Evolutionary conservation across 768 basidiomycete species (phyloP).

Genomic region (Rhodotorula sphaerocarpa): DNA sequence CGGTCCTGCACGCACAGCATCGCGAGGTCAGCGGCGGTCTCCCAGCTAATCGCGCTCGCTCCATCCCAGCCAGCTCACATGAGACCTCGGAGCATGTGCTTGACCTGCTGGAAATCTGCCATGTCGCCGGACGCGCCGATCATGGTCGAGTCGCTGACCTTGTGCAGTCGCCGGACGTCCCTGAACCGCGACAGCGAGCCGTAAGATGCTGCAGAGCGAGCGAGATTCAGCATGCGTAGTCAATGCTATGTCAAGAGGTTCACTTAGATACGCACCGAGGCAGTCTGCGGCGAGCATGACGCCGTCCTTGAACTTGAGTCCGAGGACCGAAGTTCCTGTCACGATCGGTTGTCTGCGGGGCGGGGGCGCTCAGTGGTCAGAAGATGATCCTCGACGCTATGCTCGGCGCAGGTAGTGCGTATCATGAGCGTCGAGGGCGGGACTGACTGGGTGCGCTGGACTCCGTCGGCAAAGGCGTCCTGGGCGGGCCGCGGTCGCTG

Average conservation of each 20-base stretch:
- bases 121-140: constrained; percentile 93
- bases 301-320: constrained; percentile 88
- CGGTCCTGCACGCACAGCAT: constrained; percentile 42
- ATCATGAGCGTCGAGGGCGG: too few relatives aligned
- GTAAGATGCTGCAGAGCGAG: constrained; percentile 71
- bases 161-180: constrained; percentile 77
- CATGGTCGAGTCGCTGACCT: constrained; percentile 73
- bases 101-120: constrained; percentile 93
- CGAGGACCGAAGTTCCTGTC: constrained; percentile 92
- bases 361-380: not conserved
- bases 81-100: constrained; percentile 66
- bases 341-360: constrained; percentile 65
- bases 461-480: constrained; percentile 57
- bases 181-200: constrained; percentile 96
- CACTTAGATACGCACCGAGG: too few relatives aligned
- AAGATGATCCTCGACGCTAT: not conserved
- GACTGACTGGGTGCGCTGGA: constrained; percentile 71
- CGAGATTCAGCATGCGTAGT: too few relatives aligned
- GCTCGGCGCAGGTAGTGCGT: too few relatives aligned
- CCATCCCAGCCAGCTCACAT: constrained; percentile 46
- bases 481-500: constrained; percentile 46
- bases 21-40: too few relatives aligned
- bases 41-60: too few relatives aligned
- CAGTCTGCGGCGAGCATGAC: constrained; percentile 98
- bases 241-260: too few relatives aligned